These are phyloP conservation scores for Venturia asperata DNA, from an alignment of 2,329 filamentous ascomycete species.

Conservation along the genomic window DNA sequence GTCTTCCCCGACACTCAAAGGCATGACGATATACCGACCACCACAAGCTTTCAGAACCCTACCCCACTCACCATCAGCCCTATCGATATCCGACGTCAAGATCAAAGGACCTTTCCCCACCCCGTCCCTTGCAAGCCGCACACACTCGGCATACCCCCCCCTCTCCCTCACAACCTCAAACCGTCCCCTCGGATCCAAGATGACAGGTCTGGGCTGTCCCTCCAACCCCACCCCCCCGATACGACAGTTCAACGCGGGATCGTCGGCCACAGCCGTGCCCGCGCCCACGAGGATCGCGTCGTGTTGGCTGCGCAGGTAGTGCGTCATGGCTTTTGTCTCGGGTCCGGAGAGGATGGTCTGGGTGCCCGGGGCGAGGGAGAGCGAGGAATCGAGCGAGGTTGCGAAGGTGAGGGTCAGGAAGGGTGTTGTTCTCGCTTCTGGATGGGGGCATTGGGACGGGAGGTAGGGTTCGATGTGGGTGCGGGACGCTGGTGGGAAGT, in stretches of 20 bases:
- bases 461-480: conserved; percentile 17
- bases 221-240: conserved; percentile 50
- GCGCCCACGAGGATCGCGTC: conserved; percentile 80
- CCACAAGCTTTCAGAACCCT: neutral
- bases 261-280: conserved; percentile 75
- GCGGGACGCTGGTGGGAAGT: conserved; percentile 14
- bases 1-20: conserved; percentile 11
- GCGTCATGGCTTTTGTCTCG: conserved; percentile 84
- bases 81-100: conserved; percentile 38
- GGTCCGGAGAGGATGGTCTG: conserved; percentile 78
- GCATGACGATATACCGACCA: conserved; percentile 16
- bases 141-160: conserved; percentile 43
- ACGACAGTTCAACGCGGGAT: conserved; percentile 79
- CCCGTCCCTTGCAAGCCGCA: conserved; percentile 56
- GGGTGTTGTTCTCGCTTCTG: neutral
- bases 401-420: conserved; percentile 64
- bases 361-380: conserved; percentile 69
- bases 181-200: conserved; percentile 71
- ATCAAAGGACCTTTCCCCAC: conserved; percentile 69
- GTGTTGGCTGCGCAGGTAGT: conserved; percentile 76
- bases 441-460: neutral
- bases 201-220: conserved; percentile 69
- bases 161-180: conserved; percentile 52
- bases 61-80: conserved; percentile 26
- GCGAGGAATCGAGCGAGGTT: conserved; percentile 75